Conservation (phyloP, 441 rosid species). For the Croton setiger region DNA sequence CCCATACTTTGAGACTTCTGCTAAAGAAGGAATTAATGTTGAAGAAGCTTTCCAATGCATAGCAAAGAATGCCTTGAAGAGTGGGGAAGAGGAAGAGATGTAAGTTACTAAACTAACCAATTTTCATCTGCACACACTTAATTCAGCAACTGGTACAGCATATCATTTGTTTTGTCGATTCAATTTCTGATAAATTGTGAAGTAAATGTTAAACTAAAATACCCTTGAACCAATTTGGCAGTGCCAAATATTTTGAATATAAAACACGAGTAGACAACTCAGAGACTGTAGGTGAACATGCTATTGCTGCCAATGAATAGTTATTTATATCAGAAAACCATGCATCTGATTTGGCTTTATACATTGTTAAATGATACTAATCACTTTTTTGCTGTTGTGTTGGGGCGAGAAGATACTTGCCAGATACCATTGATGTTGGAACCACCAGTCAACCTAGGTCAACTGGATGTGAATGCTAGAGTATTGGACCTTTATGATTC, state of each 20-base stretch:
- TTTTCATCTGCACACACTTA: background rate
- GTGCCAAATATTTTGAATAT: background rate
- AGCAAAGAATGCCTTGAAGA: conserved; percentile 90
- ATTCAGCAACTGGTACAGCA: no score
- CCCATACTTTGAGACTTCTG: conserved; percentile 98
- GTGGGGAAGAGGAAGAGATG: conserved; percentile 93
- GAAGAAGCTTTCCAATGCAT: conserved; percentile 98
- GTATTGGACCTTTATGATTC: conserved; percentile 6
- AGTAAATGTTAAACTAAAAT: background rate
- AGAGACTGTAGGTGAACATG: background rate
- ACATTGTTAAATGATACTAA: background rate
- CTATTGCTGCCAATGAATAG: background rate
- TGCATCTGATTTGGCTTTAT: background rate
- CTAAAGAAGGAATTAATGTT: conserved; percentile 92
- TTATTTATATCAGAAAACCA: background rate
- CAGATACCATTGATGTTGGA: conserved; percentile 84
- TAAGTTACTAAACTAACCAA: conserved; percentile 37
- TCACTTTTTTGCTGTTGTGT: conserved; percentile 6
- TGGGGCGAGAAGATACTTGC: conserved; percentile 57
- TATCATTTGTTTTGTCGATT: background rate
- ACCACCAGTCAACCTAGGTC: conserved; percentile 68
- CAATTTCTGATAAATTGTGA: background rate
- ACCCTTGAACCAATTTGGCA: background rate
- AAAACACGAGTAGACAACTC: background rate
- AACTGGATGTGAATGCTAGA: conserved; percentile 80